Conservation (phyloP, 2,329 filamentous ascomycete species). For the Harringtonia lauricola region DNA sequence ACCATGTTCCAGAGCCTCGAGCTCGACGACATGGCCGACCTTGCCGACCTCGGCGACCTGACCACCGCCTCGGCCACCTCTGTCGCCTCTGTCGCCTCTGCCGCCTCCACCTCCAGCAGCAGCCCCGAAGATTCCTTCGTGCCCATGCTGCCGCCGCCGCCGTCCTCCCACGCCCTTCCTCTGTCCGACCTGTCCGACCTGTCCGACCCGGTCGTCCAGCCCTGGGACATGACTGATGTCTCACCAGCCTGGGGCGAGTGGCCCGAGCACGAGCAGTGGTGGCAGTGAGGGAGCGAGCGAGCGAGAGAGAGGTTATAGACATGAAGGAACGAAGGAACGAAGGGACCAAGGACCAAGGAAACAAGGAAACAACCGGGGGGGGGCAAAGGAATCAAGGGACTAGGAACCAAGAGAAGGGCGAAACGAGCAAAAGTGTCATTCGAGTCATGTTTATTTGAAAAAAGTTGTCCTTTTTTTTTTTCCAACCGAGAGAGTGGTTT, state of each 20-base stretch:
- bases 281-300: constrained; percentile 3
- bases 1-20: not conserved
- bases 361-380: too few species aligned
- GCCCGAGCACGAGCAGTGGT: constrained; percentile 7
- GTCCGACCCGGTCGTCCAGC: constrained; percentile 2
- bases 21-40: constrained; percentile 1
- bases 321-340: too few species aligned
- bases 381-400: not conserved
- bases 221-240: constrained; percentile 7
- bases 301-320: too few species aligned
- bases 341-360: too few species aligned
- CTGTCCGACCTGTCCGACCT: not conserved
- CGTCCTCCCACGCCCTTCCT: too few species aligned
- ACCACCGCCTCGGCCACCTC: too few species aligned
- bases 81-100: not conserved
- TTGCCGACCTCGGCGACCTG: not conserved
- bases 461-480: too few species aligned
- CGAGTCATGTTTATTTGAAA: too few species aligned
- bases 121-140: constrained; percentile 8
- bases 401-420: not conserved
- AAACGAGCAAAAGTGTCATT: not conserved
- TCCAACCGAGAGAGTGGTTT: too few species aligned
- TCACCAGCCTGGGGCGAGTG: constrained; percentile 8
- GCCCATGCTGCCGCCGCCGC: not conserved
- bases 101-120: not conserved